Evolutionary conservation across 75 land plant species (phyloP).

Genomic region (Cunninghamia lanceolata): DNA sequence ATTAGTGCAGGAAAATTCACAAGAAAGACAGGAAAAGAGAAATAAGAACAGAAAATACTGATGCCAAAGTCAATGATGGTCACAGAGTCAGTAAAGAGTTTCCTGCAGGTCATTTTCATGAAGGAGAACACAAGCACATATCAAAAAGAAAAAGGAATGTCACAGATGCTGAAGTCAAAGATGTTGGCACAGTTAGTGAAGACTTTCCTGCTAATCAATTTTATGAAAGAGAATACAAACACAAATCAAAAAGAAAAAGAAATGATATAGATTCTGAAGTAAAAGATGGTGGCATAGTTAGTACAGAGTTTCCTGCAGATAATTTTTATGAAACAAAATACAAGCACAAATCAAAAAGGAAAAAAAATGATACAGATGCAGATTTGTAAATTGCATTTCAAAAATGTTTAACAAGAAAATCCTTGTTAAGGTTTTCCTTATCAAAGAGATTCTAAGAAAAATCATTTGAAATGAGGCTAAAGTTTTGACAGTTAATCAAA

Average conservation of each 20-base stretch:
- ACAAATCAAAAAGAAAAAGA: background rate
- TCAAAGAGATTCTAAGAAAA: background rate
- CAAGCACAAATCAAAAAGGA: background rate
- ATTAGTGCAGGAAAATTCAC: slow-evolving; percentile 7
- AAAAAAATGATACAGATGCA: background rate
- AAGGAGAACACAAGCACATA: background rate
- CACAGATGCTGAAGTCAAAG: background rate
- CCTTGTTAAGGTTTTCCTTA: background rate
- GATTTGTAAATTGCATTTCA: background rate
- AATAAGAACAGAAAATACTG: background rate
- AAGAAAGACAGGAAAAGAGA: slow-evolving; percentile 1
- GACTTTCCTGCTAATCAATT: background rate
- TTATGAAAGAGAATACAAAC: background rate
- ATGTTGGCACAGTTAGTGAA: background rate
- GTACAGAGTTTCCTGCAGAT: background rate
- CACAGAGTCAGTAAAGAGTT: background rate
- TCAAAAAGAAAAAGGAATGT: slow-evolving; percentile 5
- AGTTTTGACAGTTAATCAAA: background rate
- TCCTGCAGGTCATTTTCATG: background rate
- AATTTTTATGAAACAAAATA: background rate
- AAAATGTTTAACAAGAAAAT: background rate
- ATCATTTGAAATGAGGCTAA: background rate
- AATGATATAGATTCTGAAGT: background rate
- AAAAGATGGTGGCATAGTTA: background rate
- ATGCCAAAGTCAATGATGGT: background rate